Base-by-base conservation (phyloP, 1,284 basidiomycete species). In the Fomitopsis palustris region DNA sequence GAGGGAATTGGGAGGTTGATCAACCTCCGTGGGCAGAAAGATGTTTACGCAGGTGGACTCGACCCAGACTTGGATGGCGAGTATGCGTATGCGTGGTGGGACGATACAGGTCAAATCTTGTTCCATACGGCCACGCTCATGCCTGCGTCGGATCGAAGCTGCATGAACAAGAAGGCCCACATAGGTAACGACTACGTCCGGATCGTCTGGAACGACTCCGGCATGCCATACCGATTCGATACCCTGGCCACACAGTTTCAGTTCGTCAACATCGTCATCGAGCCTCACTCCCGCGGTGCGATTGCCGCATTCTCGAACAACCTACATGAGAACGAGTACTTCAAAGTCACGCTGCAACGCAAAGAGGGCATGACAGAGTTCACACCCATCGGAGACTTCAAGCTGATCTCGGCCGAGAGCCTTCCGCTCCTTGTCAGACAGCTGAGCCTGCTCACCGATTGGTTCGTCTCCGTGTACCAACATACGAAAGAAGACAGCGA, bases 31-130 rank as follows among this genome's bases (percentile, higher is more conserved):
- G 94, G 92, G 5, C 94, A 96, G 74, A 81, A 88, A 12, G 95
- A 98, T 70, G 88, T 98, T n/a, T 98, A 96, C 73, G 92, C 90
- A 1, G 96, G 96, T 29, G 95, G 95, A 2, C 81, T 99, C 33
- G 91, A 96, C 72, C 86, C 91, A 5, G 87, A 92, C 64, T 87
- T 90, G 66, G 95, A 98, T 71, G 87, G 91, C 23, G 94, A 98
- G 73, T 96, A 95, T 69, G 92, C 95, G 0, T 99, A 99, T 69
- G 95, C 96, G 0, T 99, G 96, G 96, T 96, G 95, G 90, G 95
- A 99, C 74, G 95, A 98, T 69, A 96, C 98, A 47, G 89, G 91
- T 17, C 97, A 99, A 71, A 87, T 98, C 60, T 82, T 98, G 55
- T 99, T 94, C 74, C 97, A 99, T 74, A 91, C 95, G 1, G 92